Conservation (phyloP, 2,329 filamentous ascomycete species). For the Aspergillus sp. region DNA sequence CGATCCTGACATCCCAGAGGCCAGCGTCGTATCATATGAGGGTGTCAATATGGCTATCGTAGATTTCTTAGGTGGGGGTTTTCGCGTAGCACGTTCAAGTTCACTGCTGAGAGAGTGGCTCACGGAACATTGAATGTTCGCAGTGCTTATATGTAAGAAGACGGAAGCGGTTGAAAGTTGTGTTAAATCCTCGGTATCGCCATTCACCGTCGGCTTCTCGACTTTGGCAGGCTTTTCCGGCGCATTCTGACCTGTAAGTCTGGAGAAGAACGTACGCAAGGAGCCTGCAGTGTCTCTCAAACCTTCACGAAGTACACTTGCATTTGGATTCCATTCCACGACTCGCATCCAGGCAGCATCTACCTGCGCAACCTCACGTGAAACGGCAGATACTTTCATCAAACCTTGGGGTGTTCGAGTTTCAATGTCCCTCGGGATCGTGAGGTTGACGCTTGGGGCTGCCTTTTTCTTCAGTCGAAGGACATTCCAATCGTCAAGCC, state of each 20-base stretch:
- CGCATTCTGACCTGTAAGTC: conserved; percentile 61
- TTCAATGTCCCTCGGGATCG: conserved; percentile 75
- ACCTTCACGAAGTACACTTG: conserved; percentile 35
- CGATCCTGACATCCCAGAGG: conserved; percentile 56
- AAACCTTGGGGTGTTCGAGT: conserved; percentile 80
- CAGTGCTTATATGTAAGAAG: conserved; percentile 84
- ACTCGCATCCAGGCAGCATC: conserved; percentile 86
- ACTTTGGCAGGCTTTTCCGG: conserved; percentile 36
- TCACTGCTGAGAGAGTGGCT: conserved; percentile 72
- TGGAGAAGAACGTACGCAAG: conserved; percentile 75
- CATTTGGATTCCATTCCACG: conserved; percentile 75
- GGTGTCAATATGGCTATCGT: conserved; percentile 85
- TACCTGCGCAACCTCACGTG: conserved; percentile 84
- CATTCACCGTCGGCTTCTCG: conserved; percentile 58
- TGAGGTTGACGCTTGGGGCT: conserved; percentile 70
- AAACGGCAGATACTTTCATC: conserved; percentile 81
- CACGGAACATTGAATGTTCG: conserved; percentile 74
- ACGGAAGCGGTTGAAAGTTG: conserved; percentile 72
- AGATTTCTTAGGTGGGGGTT: conserved; percentile 85
- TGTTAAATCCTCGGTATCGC: conserved; percentile 69
- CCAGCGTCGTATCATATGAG: conserved; percentile 77
- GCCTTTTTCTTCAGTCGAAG: conserved; percentile 78
- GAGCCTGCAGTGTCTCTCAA: conserved; percentile 54
- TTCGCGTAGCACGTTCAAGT: conserved; percentile 93
- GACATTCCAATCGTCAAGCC: conserved; percentile 82